Conservation (phyloP, 2,329 filamentous ascomycete genomes). For the Trichoderma gracile region DNA sequence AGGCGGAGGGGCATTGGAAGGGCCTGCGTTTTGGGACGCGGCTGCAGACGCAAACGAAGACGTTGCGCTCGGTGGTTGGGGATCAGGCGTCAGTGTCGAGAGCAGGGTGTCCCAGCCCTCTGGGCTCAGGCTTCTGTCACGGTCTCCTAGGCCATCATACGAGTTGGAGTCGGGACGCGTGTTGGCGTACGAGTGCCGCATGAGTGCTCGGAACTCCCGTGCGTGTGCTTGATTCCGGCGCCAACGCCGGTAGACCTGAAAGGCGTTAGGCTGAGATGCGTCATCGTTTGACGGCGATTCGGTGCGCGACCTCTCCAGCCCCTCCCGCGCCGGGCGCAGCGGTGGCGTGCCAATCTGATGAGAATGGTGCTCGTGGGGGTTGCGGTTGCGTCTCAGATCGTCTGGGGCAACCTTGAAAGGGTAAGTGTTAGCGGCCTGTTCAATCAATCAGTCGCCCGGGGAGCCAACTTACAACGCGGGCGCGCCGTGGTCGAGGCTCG, state of each 20-base stretch:
- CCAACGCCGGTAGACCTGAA: neutral
- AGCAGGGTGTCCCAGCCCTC: conserved; percentile 80
- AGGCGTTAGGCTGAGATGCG: neutral
- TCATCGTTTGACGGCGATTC: conserved; percentile 15
- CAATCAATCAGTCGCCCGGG: neutral
- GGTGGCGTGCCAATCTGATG: conserved; percentile 5
- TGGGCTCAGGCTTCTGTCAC: conserved; percentile 77
- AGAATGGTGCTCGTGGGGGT: neutral
- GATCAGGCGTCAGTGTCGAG: conserved; percentile 77
- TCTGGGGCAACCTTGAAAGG: conserved; percentile 23
- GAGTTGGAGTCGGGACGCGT: conserved; percentile 24
- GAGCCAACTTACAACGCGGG: conserved; percentile 31
- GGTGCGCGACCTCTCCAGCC: neutral
- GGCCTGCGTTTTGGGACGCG: conserved; percentile 45
- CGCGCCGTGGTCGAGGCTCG: conserved; percentile 29
- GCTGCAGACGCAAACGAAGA: conserved; percentile 76
- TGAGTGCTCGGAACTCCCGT: conserved; percentile 6
- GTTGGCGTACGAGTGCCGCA: conserved; percentile 8
- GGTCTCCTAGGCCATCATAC: conserved; percentile 78
- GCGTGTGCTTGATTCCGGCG: conserved; percentile 13
- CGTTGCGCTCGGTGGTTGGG: conserved; percentile 73
- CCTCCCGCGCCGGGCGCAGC: neutral
- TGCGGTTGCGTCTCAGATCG: conserved; percentile 3
- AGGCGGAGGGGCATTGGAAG: conserved; percentile 43
- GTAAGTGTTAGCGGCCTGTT: neutral